Percentiles rank a stretch among this genome's conserved stretches.
phyloP scores from a whole-genome alignment of 2,329 filamentous ascomycete genomes.

The Ceratocystis diversiconidia region DNA sequence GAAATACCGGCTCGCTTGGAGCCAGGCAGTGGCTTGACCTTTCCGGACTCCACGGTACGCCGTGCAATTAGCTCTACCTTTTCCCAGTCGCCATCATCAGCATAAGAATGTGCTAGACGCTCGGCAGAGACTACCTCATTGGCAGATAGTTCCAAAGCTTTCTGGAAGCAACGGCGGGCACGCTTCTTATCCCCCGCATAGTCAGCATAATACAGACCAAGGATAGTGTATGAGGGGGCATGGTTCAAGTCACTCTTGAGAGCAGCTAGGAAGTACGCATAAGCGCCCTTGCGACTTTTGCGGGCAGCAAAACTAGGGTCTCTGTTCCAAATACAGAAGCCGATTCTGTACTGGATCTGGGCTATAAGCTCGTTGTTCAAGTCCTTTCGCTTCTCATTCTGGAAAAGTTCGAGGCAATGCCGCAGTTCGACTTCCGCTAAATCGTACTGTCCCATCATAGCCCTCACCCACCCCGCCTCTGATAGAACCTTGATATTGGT shows the following conservation, averaged over 20 bases:
- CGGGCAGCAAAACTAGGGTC: slow-evolving; percentile 60
- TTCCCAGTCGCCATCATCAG: slow-evolving; percentile 87
- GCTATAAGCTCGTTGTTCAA: slow-evolving; percentile 54
- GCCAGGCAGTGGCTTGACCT: slow-evolving; percentile 75
- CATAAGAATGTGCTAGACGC: slow-evolving; percentile 70
- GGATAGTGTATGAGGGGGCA: slow-evolving; percentile 78
- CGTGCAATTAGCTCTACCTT: slow-evolving; percentile 85
- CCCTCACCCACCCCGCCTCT: slow-evolving; percentile 86
- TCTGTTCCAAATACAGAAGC: slow-evolving; percentile 73
- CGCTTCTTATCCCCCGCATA: slow-evolving; percentile 78
- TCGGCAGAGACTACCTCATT: slow-evolving; percentile 80
- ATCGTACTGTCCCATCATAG: slow-evolving; percentile 62
- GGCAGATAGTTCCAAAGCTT: slow-evolving; percentile 83
- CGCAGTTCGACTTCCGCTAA: slow-evolving; percentile 56
- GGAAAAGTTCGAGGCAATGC: slow-evolving; percentile 50
- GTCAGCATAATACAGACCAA: slow-evolving; percentile 83
- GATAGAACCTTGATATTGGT: slow-evolving; percentile 65
- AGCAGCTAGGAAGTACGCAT: slow-evolving; percentile 66
- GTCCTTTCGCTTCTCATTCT: slow-evolving; percentile 45
- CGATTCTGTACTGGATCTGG: slow-evolving; percentile 74
- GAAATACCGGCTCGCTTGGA: slow-evolving; percentile 87
- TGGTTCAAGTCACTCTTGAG: slow-evolving; percentile 78
- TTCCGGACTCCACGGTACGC: slow-evolving; percentile 86
- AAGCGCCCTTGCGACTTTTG: slow-evolving; percentile 69
- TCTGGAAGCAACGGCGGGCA: slow-evolving; percentile 86